Percentiles rank a stretch among this genome's conserved stretches.
Evolutionary conservation across 2,329 filamentous ascomycete species (phyloP).

Genomic region (Colletotrichum magnum): DNA sequence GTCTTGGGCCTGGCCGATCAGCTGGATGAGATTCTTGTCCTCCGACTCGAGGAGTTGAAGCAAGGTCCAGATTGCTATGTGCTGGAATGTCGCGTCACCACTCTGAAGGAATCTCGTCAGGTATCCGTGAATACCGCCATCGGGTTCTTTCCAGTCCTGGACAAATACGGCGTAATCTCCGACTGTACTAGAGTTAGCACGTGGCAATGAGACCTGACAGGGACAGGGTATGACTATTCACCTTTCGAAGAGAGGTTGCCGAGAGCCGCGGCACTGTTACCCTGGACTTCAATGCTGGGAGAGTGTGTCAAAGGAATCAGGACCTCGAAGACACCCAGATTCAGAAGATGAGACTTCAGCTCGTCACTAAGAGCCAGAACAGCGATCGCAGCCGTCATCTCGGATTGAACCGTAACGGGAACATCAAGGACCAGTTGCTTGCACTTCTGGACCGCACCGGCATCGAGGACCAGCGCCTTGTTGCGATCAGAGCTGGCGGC

Average conservation of each 20-base stretch:
- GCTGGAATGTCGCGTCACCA: constrained; percentile 97
- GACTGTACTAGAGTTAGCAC: constrained; percentile 67
- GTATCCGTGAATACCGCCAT: constrained; percentile 96
- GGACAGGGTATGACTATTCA: constrained; percentile 56
- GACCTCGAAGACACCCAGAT: constrained; percentile 95
- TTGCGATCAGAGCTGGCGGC: constrained; percentile 97
- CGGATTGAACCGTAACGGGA: constrained; percentile 93
- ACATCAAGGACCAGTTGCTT: constrained; percentile 96
- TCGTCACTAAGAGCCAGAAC: constrained; percentile 96
- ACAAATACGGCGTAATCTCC: constrained; percentile 98
- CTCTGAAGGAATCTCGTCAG: constrained; percentile 92
- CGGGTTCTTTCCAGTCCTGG: constrained; percentile 91
- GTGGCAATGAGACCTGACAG: neutral
- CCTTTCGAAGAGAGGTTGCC: constrained; percentile 98
- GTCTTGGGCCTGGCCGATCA: constrained; percentile 91
- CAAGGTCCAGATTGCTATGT: constrained; percentile 98
- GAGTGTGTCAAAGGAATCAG: constrained; percentile 96
- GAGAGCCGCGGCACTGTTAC: constrained; percentile 95
- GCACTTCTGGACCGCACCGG: constrained; percentile 97
- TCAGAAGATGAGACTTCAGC: constrained; percentile 90
- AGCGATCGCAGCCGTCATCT: constrained; percentile 99
- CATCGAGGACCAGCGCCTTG: constrained; percentile 97
- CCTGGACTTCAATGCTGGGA: constrained; percentile 96
- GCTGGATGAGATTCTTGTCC: constrained; percentile 87
- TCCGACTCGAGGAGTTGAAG: constrained; percentile 96